Conservation (phyloP, 2,329 filamentous ascomycete genomes). For the Knufia fluminis region DNA sequence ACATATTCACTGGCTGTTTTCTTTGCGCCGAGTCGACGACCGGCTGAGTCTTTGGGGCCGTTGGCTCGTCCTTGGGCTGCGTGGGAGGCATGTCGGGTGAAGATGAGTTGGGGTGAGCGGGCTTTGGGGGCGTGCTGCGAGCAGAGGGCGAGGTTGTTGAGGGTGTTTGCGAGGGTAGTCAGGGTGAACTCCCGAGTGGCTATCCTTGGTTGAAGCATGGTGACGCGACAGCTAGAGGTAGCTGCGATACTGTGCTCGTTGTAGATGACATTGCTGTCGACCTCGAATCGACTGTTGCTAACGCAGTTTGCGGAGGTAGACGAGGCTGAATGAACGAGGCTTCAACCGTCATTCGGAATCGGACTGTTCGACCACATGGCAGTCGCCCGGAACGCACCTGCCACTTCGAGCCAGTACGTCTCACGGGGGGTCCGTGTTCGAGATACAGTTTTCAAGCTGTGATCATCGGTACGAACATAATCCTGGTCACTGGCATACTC, state of each 20-base stretch:
- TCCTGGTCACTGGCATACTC: too few relatives aligned
- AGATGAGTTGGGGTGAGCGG: conserved; percentile 26
- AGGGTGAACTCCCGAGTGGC: conserved; percentile 32
- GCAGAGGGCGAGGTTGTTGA: conserved; percentile 25
- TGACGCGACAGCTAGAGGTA: not conserved
- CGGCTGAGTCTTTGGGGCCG: conserved; percentile 58
- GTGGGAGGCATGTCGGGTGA: conserved; percentile 53
- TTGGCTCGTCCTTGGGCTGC: conserved; percentile 60
- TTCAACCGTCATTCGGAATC: too few relatives aligned
- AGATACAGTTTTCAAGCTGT: too few relatives aligned
- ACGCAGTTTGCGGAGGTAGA: not conserved
- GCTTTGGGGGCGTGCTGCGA: conserved; percentile 26
- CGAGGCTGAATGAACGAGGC: conserved; percentile 2
- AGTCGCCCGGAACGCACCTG: not conserved
- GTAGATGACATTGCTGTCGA: not conserved
- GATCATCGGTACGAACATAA: too few relatives aligned
- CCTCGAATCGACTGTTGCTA: not conserved
- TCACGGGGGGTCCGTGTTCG: too few relatives aligned
- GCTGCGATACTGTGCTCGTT: not conserved
- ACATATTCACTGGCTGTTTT: conserved; percentile 88
- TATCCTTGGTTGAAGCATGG: conserved; percentile 37
- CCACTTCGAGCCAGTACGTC: not conserved
- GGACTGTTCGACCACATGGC: not conserved
- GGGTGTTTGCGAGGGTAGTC: conserved; percentile 23
- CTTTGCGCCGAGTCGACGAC: conserved; percentile 90